A percentile compares a stretch with the other conserved stretches of the same genome.
These are phyloP conservation scores for Aspergillaceae sp. DNA, from an alignment of 2,329 filamentous ascomycete genomes.

Conservation along the genomic window DNA sequence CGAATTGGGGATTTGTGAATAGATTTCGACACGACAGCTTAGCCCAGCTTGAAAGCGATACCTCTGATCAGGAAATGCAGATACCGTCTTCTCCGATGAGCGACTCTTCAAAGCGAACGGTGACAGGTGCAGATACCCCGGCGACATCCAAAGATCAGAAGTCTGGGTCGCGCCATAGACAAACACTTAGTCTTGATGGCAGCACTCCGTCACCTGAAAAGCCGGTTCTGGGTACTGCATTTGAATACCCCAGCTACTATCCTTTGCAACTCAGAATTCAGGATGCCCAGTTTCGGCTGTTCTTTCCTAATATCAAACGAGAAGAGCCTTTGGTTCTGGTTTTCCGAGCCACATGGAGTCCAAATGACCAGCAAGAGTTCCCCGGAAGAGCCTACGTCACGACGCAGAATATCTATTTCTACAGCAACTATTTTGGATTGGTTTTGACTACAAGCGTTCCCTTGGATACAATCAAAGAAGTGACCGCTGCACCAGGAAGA, in stretches of 20 bases:
- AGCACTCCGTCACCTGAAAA: constrained; percentile 29
- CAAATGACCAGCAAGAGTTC: constrained; percentile 67
- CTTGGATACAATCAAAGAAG: constrained; percentile 71
- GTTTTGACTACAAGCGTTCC: constrained; percentile 73
- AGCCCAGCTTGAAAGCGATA: constrained; percentile 20
- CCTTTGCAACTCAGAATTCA: constrained; percentile 74
- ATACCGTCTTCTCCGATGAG: constrained; percentile 15
- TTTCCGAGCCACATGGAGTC: constrained; percentile 84
- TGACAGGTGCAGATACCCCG: constrained; percentile 14
- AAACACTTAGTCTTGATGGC: constrained; percentile 49
- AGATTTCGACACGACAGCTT: constrained; percentile 50
- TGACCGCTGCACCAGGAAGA: constrained; percentile 78
- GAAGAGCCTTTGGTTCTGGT: constrained; percentile 82
- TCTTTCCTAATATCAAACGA: constrained; percentile 72
- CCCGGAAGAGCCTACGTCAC: constrained; percentile 84
- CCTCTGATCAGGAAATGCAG: constrained; percentile 10
- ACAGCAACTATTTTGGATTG: constrained; percentile 87
- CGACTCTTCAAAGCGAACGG: constrained; percentile 17
- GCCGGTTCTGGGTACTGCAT: constrained; percentile 23
- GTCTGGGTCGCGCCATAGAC: constrained; percentile 40
- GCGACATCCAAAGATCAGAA: constrained; percentile 16
- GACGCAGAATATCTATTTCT: constrained; percentile 82
- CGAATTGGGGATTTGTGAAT: constrained; percentile 66
- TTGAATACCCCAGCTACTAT: constrained; percentile 65
- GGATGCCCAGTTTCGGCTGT: constrained; percentile 82